Evolutionary conservation across 2,329 filamentous ascomycete genomes (phyloP), one percentile per base, ranked within the genome.

Genomic region (Leptographium galeiforme): DNA sequence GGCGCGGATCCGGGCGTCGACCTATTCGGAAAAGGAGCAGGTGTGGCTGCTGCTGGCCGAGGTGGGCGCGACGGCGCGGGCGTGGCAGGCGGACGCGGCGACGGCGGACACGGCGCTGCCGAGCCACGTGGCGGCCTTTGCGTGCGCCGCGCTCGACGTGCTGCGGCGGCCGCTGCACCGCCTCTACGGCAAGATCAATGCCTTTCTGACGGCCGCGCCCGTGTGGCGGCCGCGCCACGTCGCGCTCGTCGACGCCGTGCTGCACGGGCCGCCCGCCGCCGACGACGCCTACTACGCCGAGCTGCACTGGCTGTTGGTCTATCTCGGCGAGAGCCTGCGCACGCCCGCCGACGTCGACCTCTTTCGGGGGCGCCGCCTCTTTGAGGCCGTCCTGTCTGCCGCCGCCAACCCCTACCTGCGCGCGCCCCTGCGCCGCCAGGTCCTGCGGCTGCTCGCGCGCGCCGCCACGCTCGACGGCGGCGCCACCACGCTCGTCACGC

Each of bases 161-260:
- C 70, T 95, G 47, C 77, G 75, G 25, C 83, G 88, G 57, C 91
- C 91, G 0, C 75, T 89, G 16, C 88, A 95, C 63, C 80, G 79
- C 56, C 77, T 96, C 40, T 97, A 95, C 65, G 79, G 82, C 55
- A 95, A 95, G 64, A 72, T 93, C 67, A 95, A 95, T 70, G 74
- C 76, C 7, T 96, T 90, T 65, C 77, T 97, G 39, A 87, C 87
- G 25, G 82, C 82, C 51, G 79, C 82, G 0, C 90, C 91, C 0
- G 67, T 75, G 30, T 97, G 91, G 91, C 75, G 82, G 39, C 63
- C 83, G 18, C 79, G 87, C 55, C 83, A 81, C 63, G 79, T 93
- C 30, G 77, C 93, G 8, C 73, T 91, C n/a, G 79, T 81, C 30
- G 74, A 79, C 59, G 75, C 78, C 57, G 72, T 84, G 51, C 69